Conservation (phyloP, 192 early-diverging fungal species). For the Entophlyctis luteolus region DNA sequence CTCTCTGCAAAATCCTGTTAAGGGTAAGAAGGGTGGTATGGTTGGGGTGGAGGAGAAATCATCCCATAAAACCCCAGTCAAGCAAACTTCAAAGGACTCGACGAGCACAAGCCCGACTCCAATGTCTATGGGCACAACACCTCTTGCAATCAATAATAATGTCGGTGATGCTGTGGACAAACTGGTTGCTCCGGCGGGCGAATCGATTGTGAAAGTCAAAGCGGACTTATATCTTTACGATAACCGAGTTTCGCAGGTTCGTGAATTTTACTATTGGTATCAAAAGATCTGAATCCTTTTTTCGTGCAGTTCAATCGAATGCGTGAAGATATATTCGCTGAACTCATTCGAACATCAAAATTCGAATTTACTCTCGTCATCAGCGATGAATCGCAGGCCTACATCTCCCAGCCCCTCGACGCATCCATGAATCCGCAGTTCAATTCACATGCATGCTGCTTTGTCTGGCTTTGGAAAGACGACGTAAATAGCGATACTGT, state of each 20-base stretch:
- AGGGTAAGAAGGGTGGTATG: background rate
- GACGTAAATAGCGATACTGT: constrained; percentile 35
- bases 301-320: constrained; percentile 23
- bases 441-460: constrained; percentile 62
- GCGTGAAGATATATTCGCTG: constrained; percentile 18
- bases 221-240: constrained; percentile 71
- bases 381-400: constrained; percentile 26
- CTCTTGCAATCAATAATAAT: constrained; percentile 1
- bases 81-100: too few species aligned
- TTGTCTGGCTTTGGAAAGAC: constrained; percentile 80
- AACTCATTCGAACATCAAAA: constrained; percentile 22
- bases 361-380: constrained; percentile 36
- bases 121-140: constrained; percentile 19
- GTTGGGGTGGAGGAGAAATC: background rate
- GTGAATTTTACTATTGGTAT: background rate
- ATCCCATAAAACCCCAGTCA: background rate
- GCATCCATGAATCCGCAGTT: constrained; percentile 77
- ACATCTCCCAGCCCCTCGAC: constrained; percentile 61
- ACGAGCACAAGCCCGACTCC: too few species aligned
- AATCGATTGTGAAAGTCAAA: constrained; percentile 41
- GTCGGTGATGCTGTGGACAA: background rate
- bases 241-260: constrained; percentile 30
- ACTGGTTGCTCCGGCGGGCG: constrained; percentile 38
- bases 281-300: background rate
- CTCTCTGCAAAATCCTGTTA: background rate